Evolutionary conservation across 2,329 filamentous ascomycete species (phyloP), one percentile per base, ranked within the genome.

Genomic region (Arthrobotrys sphaeroides): DNA sequence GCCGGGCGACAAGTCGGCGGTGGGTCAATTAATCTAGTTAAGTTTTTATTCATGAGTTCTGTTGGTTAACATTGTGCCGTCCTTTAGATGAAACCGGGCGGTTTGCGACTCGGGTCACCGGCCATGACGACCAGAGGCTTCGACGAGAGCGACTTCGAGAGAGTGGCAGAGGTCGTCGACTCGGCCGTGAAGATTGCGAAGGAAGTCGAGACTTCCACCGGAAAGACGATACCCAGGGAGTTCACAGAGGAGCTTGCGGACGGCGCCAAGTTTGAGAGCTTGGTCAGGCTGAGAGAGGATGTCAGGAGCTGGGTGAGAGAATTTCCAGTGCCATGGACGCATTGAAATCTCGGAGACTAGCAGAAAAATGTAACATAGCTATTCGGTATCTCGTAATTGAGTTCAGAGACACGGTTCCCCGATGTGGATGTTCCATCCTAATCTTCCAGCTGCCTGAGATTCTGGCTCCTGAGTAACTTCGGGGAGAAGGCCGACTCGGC

Each of bases 41-140:
- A 26, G 20, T 12, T 60, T 65, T 36, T 33, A n/a, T 40, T 40
- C 49, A 33, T 13, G 18, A 13, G 31, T 22, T 10, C 45, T 18
- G 28, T 40, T 38, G 28, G 16, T 33, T 22, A 33, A 51, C 65
- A 33, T 59, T 36, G 28, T 47, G 49, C 55, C 55, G 55, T 65
- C 31, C 42, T 55, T 36, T 66, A 77, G 73, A 74, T 99, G 81
- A 92, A 94, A 78, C 95, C 95, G 12, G 94, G 94, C 78, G 95
- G 95, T 78, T 87, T 99, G 78, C 90, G 95, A 78, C 94, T 99
- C 84, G 95, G 95, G 67, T 95, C 94, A 0, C 95, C 95, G 0
- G 95, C 95, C 79, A 99, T 99, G 95, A 98, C 95, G 20, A 97
- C 93, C 16, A 89, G 95, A 76, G 95, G 94, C n/a, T 94, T 99